Percentiles rank a stretch among this genome's conserved stretches.
These are phyloP conservation scores for Thecaphora frezii DNA, from an alignment of 1,284 basidiomycete genomes.

Conservation along the genomic window DNA sequence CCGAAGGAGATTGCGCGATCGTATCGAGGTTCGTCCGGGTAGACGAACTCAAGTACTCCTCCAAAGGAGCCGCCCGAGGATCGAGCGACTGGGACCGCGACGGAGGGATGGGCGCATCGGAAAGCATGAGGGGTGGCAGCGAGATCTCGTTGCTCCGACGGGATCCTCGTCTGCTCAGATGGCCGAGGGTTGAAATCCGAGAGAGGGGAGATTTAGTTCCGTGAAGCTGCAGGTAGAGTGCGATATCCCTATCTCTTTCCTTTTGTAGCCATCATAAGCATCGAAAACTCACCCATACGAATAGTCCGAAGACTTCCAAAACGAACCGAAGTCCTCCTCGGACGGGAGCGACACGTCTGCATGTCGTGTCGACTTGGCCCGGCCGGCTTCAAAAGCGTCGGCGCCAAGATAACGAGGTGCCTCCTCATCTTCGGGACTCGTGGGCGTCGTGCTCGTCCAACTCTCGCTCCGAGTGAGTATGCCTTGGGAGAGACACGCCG, in stretches of 20 bases:
- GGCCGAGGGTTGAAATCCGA: background rate
- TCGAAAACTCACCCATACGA: slow-evolving; percentile 15
- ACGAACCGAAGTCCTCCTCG: slow-evolving; percentile 11
- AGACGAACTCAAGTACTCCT: background rate
- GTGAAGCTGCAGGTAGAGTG: background rate
- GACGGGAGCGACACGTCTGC: background rate
- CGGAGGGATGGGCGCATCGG: slow-evolving; percentile 24
- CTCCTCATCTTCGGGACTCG: slow-evolving; percentile 25
- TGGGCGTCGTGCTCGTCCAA: slow-evolving; percentile 35
- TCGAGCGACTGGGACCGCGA: slow-evolving; percentile 27
- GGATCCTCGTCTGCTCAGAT: background rate
- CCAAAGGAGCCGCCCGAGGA: slow-evolving; percentile 9
- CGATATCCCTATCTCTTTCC: background rate
- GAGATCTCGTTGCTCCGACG: slow-evolving; percentile 1
- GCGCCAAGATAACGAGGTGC: slow-evolving; percentile 2
- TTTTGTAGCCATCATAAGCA: background rate
- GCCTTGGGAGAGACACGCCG: background rate
- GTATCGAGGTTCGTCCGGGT: background rate
- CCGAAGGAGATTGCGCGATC: background rate
- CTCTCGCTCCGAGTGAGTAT: slow-evolving; percentile 21
- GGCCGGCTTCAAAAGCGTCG: background rate
- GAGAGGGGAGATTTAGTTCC: background rate
- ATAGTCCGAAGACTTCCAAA: slow-evolving; percentile 21
- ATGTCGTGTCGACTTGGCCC: slow-evolving; percentile 3
- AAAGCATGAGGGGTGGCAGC: slow-evolving; percentile 22